Evolutionary conservation across 495 filamentous ascomycete genomes (phyloP), one percentile per base, ranked within the genome.

Genomic region (Aspergillus biplanus): DNA sequence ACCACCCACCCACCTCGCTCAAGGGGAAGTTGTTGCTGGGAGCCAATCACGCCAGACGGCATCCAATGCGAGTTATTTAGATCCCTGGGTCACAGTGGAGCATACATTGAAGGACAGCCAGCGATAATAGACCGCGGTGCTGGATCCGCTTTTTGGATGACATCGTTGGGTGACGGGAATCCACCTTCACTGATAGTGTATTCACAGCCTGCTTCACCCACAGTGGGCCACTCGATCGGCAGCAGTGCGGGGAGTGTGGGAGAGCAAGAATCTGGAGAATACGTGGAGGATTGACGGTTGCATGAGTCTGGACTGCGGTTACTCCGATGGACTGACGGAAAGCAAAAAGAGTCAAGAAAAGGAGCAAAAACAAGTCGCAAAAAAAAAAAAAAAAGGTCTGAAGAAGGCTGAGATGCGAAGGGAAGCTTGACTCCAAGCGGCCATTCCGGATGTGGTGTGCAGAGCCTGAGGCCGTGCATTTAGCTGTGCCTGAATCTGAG

Each of bases 221-320:
- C 66, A 39, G 59, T 65, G 66, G 66, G 48, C 64, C 66, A 52
- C 27, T 18, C 33, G 65, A 65, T 68, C 63, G 56, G 56, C 66
- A 12, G 50, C 16, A 55, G 42, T 60, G 56, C 58, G 66, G 66
- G 59, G 54, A 59, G 54, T 15, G 32, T 39, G 46, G 52, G 62
- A 59, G 50, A 63, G 21, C 15, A 31, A 15, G 44, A 58, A 65
- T 65, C 59, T 63, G 59, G 62, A 57, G 66, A 60, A 56, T 46
- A 54, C 33, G 32, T 57, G 52, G 58, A 57, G 52, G 56, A 52
- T 49, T 49, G 58, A 47, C 37, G 35, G 52, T 21, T 44, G 58
- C 61, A 59, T 32, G 42, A 32, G 32, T 42, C 6, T 52, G 60
- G 46, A 37, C 15, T 59, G 32, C 31, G 39, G 27, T 18, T 33